phyloP scores from a whole-genome alignment of 2,329 filamentous ascomycete genomes.

The Alternaria angustiovoidea region DNA sequence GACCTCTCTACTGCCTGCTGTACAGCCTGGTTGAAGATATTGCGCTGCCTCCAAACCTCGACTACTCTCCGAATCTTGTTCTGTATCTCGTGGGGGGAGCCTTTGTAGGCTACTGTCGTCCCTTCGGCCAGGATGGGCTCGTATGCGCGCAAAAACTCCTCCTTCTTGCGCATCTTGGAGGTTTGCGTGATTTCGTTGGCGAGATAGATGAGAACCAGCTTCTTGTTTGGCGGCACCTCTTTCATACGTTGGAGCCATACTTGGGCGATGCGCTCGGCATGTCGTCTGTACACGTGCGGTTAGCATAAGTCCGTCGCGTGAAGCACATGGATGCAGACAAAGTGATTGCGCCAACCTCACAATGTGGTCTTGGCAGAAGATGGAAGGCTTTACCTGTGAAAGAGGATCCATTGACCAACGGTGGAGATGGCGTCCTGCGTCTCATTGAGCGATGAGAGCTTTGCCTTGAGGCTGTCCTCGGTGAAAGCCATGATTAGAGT shows the following conservation, averaged over 20 bases:
- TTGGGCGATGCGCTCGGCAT: slow-evolving; percentile 89
- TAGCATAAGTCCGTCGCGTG: slow-evolving; percentile 20
- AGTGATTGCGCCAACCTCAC: slow-evolving; percentile 11
- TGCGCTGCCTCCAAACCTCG: slow-evolving; percentile 89
- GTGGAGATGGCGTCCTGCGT: slow-evolving; percentile 97
- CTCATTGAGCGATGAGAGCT: slow-evolving; percentile 94
- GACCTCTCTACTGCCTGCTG: slow-evolving; percentile 81
- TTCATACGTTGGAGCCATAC: slow-evolving; percentile 91
- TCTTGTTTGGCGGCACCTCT: slow-evolving; percentile 84
- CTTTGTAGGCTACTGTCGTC: slow-evolving; percentile 89
- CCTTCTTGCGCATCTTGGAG: slow-evolving; percentile 88
- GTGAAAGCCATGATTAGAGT: slow-evolving; percentile 80
- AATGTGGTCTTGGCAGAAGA: background rate
- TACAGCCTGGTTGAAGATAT: slow-evolving; percentile 82
- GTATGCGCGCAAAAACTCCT: slow-evolving; percentile 92
- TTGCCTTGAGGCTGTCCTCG: slow-evolving; percentile 92
- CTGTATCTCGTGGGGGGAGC: slow-evolving; percentile 82
- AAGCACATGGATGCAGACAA: background rate
- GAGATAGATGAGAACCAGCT: slow-evolving; percentile 90
- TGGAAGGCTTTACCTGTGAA: slow-evolving; percentile 76
- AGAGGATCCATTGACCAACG: slow-evolving; percentile 99
- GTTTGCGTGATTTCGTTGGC: slow-evolving; percentile 98
- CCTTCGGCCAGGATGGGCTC: slow-evolving; percentile 91
- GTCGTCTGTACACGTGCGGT: slow-evolving; percentile 68
- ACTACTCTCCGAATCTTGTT: slow-evolving; percentile 86